These are phyloP conservation scores for Euphorbia schlechtendalii DNA, from an alignment of 441 rosid species.

Conservation along the genomic window DNA sequence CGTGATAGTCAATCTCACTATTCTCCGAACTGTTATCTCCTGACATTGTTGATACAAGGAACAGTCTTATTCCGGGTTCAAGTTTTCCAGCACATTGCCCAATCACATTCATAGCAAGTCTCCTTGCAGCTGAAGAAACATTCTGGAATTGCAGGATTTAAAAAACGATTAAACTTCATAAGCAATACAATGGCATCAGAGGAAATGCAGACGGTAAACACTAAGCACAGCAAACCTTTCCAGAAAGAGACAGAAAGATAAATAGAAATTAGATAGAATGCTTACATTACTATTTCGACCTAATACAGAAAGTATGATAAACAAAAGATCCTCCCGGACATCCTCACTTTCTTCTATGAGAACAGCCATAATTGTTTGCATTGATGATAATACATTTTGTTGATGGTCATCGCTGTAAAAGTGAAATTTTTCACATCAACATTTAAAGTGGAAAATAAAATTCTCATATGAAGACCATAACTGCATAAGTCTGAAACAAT, in stretches of 20 bases:
- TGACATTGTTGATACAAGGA: constrained; percentile 85
- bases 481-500: neutral
- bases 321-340: constrained; percentile 73
- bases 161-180: constrained; percentile 20
- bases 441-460: neutral
- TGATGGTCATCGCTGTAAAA: constrained; percentile 94
- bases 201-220: too few species aligned
- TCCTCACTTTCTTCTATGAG: constrained; percentile 98
- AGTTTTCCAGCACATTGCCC: constrained; percentile 82
- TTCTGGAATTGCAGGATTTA: constrained; percentile 48
- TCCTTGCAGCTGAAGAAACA: constrained; percentile 62
- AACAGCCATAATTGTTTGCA: constrained; percentile 86
- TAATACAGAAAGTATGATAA: constrained; percentile 60
- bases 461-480: neutral
- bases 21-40: constrained; percentile 59
- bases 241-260: too few species aligned
- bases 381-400: constrained; percentile 79
- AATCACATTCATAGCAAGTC: constrained; percentile 90
- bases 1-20: constrained; percentile 77
- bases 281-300: constrained; percentile 84
- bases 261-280: neutral
- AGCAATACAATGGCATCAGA: too few species aligned
- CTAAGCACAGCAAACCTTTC: too few species aligned
- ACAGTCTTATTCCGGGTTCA: constrained; percentile 85
- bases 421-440: constrained; percentile 16